A percentile compares a stretch with the other conserved stretches of the same genome.
phyloP scores from a whole-genome alignment of 1,139 yeast species.

The Candida sanyaensis region DNA sequence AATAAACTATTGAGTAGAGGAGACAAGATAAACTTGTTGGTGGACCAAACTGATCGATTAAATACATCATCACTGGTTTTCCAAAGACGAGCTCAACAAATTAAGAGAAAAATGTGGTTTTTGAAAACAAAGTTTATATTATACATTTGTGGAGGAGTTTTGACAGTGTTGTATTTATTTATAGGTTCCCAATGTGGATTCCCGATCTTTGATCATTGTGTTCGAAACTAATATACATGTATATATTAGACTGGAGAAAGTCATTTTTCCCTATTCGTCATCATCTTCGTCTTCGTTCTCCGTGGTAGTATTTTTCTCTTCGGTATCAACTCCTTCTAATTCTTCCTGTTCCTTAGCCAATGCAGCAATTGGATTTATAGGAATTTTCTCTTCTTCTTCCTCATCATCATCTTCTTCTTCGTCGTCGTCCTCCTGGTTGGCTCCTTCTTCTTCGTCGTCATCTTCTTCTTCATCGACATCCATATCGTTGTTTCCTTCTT shows the following conservation, averaged over 20 bases:
- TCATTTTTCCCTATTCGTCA: constrained; percentile 6
- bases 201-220: constrained; percentile 40
- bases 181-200: constrained; percentile 55
- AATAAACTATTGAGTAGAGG: constrained; percentile 76
- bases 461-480: constrained; percentile 22
- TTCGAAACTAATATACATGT: constrained; percentile 3
- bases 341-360: constrained; percentile 28
- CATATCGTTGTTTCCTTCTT: constrained; percentile 18
- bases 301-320: constrained; percentile 13
- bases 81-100: constrained; percentile 66
- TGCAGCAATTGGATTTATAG: constrained; percentile 25
- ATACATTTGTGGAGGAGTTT: constrained; percentile 25
- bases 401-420: constrained; percentile 16
- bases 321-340: constrained; percentile 16
- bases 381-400: constrained; percentile 18
- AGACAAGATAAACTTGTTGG: constrained; percentile 71
- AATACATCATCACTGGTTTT: constrained; percentile 71
- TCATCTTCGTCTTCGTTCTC: constrained; percentile 13
- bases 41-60: constrained; percentile 78
- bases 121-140: constrained; percentile 49
- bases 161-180: constrained; percentile 39
- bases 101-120: constrained; percentile 71
- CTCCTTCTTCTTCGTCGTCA: constrained; percentile 12
- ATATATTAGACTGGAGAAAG: background rate
- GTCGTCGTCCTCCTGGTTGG: constrained; percentile 10